These are phyloP conservation scores for Aspergillus olivimuriae DNA, from an alignment of 495 filamentous ascomycete genomes.

Conservation along the genomic window DNA sequence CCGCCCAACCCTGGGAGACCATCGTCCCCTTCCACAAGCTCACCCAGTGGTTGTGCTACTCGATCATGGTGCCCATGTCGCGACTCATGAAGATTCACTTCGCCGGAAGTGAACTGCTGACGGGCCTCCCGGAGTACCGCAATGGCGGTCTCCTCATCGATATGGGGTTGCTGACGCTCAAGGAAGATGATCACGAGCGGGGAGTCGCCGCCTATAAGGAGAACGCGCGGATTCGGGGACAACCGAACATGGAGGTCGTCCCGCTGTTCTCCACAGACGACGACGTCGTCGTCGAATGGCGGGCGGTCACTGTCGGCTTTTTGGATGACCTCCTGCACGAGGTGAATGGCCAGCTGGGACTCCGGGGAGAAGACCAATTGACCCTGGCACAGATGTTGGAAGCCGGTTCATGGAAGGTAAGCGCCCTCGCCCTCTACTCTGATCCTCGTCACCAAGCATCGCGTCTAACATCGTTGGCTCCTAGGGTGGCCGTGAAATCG, in stretches of 20 bases:
- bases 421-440: conserved; percentile 1
- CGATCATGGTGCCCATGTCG: conserved; percentile 64
- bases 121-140: conserved; percentile 63
- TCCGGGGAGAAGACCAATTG: conserved; percentile 47
- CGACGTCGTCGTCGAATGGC: conserved; percentile 68
- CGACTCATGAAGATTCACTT: conserved; percentile 58
- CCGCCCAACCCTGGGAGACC: conserved; percentile 77
- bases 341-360: conserved; percentile 56
- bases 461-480: conserved; percentile 20
- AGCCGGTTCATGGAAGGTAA: conserved; percentile 78
- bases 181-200: conserved; percentile 49
- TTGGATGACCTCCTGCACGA: conserved; percentile 55
- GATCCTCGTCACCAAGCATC: conserved; percentile 2
- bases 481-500: conserved; percentile 91
- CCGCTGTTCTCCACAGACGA: conserved; percentile 58
- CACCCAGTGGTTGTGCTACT: conserved; percentile 70
- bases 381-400: conserved; percentile 63
- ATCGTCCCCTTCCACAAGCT: conserved; percentile 85
- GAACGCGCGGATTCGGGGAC: conserved; percentile 68
- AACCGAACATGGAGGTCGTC: conserved; percentile 61
- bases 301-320: conserved; percentile 60
- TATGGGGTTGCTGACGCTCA: conserved; percentile 55
- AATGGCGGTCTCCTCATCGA: conserved; percentile 67
- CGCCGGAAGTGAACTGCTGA: conserved; percentile 56
- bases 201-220: conserved; percentile 65